These are phyloP conservation scores for Tetracladium setigerum DNA, from an alignment of 495 filamentous ascomycete species.

Conservation along the genomic window DNA sequence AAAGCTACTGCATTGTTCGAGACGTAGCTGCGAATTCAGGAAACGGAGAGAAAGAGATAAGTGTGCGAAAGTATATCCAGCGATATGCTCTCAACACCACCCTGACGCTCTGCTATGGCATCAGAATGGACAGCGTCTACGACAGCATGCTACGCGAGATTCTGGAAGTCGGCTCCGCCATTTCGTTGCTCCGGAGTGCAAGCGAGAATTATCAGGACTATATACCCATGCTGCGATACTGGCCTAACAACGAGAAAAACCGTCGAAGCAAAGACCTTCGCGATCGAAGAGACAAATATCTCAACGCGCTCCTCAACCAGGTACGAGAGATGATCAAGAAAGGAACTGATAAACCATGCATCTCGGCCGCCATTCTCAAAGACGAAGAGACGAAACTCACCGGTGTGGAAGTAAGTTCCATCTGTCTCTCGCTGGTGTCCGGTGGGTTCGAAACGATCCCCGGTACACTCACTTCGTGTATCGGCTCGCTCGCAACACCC, in stretches of 20 bases:
- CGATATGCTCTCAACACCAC: slow-evolving; percentile 49
- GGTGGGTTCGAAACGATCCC: slow-evolving; percentile 60
- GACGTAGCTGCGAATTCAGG: slow-evolving; percentile 49
- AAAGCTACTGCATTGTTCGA: slow-evolving; percentile 50
- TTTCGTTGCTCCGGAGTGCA: slow-evolving; percentile 50
- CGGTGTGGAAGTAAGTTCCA: slow-evolving; percentile 47
- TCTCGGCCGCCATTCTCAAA: slow-evolving; percentile 55
- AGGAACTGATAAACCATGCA: slow-evolving; percentile 54
- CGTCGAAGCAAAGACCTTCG: slow-evolving; percentile 47
- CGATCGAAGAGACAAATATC: slow-evolving; percentile 50
- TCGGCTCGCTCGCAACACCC: slow-evolving; percentile 44
- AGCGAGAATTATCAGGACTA: slow-evolving; percentile 59
- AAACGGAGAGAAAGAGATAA: slow-evolving; percentile 39
- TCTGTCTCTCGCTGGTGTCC: slow-evolving; percentile 54
- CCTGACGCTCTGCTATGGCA: slow-evolving; percentile 57
- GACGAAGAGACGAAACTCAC: slow-evolving; percentile 54
- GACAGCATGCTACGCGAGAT: slow-evolving; percentile 55
- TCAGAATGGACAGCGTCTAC: slow-evolving; percentile 47
- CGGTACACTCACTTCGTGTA: slow-evolving; percentile 52
- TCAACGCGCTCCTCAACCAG: slow-evolving; percentile 41
- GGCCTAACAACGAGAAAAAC: slow-evolving; percentile 44
- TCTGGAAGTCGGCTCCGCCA: slow-evolving; percentile 51
- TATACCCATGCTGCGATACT: slow-evolving; percentile 50
- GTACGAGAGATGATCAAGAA: slow-evolving; percentile 50
- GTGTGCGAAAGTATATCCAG: slow-evolving; percentile 54